Percentiles rank a stretch among this genome's conserved stretches.
Evolutionary conservation across 2,329 filamentous ascomycete species (phyloP).

Genomic region (Arthrobotrys iridis): DNA sequence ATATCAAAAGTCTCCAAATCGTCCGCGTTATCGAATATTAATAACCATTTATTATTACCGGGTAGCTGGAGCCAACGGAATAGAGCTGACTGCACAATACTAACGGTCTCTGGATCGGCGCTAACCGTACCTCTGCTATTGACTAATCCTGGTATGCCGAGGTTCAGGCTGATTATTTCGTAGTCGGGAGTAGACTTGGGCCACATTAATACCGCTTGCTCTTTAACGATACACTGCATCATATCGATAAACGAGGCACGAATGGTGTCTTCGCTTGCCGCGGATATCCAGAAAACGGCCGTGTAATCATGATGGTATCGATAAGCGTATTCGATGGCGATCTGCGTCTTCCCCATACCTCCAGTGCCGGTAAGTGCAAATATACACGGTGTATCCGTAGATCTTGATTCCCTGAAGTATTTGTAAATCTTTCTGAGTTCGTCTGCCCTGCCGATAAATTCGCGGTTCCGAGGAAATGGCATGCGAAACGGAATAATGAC

Average conservation of each 20-base stretch:
- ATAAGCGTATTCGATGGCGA: slow-evolving; percentile 56
- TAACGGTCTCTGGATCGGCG: neutral
- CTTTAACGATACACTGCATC: slow-evolving; percentile 8
- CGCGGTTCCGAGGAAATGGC: slow-evolving; percentile 2
- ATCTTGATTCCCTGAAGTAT: neutral
- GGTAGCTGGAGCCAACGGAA: neutral
- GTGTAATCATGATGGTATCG: slow-evolving; percentile 51
- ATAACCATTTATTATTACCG: slow-evolving; percentile 7
- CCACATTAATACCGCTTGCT: neutral
- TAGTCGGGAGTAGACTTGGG: neutral
- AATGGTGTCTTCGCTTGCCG: slow-evolving; percentile 23
- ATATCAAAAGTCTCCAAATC: slow-evolving; percentile 20
- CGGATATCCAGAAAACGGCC: slow-evolving; percentile 58
- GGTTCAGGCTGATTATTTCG: slow-evolving; percentile 3
- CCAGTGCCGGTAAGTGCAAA: slow-evolving; percentile 18
- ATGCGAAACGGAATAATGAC: slow-evolving; percentile 11
- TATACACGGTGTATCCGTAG: neutral
- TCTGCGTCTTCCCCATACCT: slow-evolving; percentile 56
- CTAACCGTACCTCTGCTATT: neutral
- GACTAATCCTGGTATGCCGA: slow-evolving; percentile 19
- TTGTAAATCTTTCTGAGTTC: neutral
- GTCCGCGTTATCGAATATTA: slow-evolving; percentile 35
- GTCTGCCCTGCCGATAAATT: slow-evolving; percentile 11
- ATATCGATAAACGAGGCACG: neutral
- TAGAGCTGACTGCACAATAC: neutral